Conservation (phyloP, 2,329 filamentous ascomycete species). For the Aureobasidium musti region DNA sequence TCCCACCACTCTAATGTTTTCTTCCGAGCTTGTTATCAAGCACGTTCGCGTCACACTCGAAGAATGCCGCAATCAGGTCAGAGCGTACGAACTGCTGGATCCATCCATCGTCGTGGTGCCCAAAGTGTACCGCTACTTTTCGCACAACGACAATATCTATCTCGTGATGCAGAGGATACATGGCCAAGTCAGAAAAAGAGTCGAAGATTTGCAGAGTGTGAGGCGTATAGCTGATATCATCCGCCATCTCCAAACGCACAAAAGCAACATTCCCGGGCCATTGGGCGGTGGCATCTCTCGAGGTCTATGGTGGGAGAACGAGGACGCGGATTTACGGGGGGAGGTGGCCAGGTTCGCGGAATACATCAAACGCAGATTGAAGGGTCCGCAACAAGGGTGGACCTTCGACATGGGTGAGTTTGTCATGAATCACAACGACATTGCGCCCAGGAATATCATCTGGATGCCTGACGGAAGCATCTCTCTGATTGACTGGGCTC, state of each 20-base stretch:
- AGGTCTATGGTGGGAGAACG: neutral
- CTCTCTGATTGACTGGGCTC: slow-evolving; percentile 32
- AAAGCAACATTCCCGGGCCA: neutral
- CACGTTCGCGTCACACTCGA: neutral
- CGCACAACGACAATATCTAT: neutral
- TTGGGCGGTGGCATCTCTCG: neutral
- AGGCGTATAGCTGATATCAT: neutral
- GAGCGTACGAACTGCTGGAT: neutral
- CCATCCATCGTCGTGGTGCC: neutral
- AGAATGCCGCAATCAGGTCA: slow-evolving; percentile 9
- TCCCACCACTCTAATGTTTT: neutral
- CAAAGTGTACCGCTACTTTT: slow-evolving; percentile 1
- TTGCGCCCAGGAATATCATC: slow-evolving; percentile 33
- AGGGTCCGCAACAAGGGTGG: slow-evolving; percentile 38
- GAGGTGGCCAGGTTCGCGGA: neutral
- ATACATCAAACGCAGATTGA: neutral
- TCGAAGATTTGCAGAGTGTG: slow-evolving; percentile 4
- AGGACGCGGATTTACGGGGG: neutral
- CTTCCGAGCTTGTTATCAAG: neutral
- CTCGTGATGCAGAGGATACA: neutral
- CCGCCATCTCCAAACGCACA: neutral
- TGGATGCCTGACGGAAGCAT: slow-evolving; percentile 30
- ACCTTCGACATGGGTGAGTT: slow-evolving; percentile 1
- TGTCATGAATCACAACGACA: slow-evolving; percentile 33
- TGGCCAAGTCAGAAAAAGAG: neutral